Evolutionary conservation across 2,329 filamentous ascomycete genomes (phyloP), one percentile per base, ranked within the genome.

Genomic region (Allantophomopsis lycopodina): DNA sequence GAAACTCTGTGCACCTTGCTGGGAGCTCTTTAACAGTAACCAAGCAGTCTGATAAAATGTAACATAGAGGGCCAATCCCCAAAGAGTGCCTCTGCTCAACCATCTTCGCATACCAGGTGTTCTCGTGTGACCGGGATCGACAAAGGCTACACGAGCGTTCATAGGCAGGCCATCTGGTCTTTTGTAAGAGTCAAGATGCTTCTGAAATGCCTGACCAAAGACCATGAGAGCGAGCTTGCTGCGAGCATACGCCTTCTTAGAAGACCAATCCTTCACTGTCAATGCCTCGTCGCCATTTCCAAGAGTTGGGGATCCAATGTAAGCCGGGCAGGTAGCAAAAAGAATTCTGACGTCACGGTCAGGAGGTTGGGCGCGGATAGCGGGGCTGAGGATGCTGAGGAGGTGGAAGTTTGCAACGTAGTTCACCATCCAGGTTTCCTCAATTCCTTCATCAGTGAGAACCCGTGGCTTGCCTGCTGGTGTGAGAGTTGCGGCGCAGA

Each of bases 341-440:
- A 98, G 71, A 44, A 98, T 72, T 44, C 91, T 73, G 13, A 98
- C 86, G 58, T 98, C 91, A 51, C 91, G 76, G 58, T 98, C 91
- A 40, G 93, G 78, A 2, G 91, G 91, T 60, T 98, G 91, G 1
- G 83, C 86, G 48, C 86, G 76, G 44, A 98, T 69, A 0, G 91
- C 89, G 0, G 91, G 91, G 50, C 82, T 91, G 30, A 98, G 68
- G 21, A 98, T 93, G 47, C 83, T 84, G 35, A 98, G 69, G 3
- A 98, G 69, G 55, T 98, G 93, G 62, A 95, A 96, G 59, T 95
- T 96, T 46, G 87, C 82, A 32, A 98, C 71, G 58, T 87, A 98
- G 56, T 98, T 98, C 50, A 96, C 69, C 63, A 87, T 86, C 88
- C 88, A 96, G 44, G 83, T 89, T 48, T 80, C 72, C 55, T 96